Conservation (phyloP, 352 stramenopile species). For the Globisporangium camurandrum region DNA sequence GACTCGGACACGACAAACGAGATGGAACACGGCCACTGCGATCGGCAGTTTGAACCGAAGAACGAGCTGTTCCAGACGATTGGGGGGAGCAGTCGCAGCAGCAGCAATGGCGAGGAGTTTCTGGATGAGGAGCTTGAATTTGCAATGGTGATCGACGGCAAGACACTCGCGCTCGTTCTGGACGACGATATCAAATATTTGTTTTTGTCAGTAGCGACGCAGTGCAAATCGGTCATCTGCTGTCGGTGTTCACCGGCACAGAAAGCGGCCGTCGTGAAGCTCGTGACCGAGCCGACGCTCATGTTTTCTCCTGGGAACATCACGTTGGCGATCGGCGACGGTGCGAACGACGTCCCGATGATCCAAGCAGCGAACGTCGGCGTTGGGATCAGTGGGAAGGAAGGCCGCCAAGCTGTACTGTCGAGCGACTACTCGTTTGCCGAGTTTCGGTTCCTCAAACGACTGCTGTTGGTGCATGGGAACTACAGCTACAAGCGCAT, state of each 20-base stretch:
- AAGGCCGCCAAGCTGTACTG: conserved; percentile 91
- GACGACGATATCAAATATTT: conserved; percentile 25
- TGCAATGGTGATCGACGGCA: conserved; percentile 74
- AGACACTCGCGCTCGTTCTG: conserved; percentile 59
- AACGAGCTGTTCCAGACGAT: too few relatives aligned
- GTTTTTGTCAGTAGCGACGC: conserved; percentile 65
- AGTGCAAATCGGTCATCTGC: conserved; percentile 83
- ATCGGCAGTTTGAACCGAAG: conserved; percentile 70
- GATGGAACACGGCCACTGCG: conserved; percentile 49
- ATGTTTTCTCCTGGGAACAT: conserved; percentile 55
- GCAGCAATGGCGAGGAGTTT: conserved; percentile 34
- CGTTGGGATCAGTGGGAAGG: conserved; percentile 88
- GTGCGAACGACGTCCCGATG: conserved; percentile 95
- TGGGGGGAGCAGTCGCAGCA: too few relatives aligned
- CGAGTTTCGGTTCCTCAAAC: conserved; percentile 88
- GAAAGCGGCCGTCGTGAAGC: conserved; percentile 77
- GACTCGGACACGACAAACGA: conserved; percentile 42
- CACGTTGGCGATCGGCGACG: conserved; percentile 89
- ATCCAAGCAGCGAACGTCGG: conserved; percentile 91
- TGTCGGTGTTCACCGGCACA: conserved; percentile 83
- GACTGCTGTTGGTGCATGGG: conserved; percentile 88
- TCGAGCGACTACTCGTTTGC: conserved; percentile 92
- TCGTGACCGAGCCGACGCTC: conserved; percentile 83
- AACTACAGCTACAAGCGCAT: conserved; percentile 89
- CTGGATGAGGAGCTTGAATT: conserved; percentile 80